Conservation (phyloP, 1,284 basidiomycete species). For the Ganoderma lucidum region DNA sequence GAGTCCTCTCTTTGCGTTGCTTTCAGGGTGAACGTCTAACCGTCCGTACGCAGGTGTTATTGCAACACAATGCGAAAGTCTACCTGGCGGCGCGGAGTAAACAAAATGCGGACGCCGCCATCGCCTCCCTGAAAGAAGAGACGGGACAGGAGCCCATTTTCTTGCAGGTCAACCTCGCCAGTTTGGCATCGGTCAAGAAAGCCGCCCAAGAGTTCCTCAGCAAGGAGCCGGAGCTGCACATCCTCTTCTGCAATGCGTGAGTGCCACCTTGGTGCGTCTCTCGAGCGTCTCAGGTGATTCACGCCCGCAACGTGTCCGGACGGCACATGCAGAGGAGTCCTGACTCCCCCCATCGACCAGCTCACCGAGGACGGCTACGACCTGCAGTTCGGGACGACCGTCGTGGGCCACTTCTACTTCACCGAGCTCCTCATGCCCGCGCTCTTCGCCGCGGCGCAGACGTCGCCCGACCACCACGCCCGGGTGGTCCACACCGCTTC, state of each 20-base stretch:
- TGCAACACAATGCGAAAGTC: conserved; percentile 58
- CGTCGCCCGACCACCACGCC: conserved; percentile 43
- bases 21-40: background rate
- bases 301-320: background rate
- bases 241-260: conserved; percentile 62
- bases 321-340: conserved; percentile 49
- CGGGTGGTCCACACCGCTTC: conserved; percentile 55
- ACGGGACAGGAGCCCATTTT: conserved; percentile 50
- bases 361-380: conserved; percentile 56
- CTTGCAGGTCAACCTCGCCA: conserved; percentile 56
- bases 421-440: conserved; percentile 49
- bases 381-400: conserved; percentile 60
- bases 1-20: background rate
- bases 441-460: conserved; percentile 13
- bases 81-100: conserved; percentile 56
- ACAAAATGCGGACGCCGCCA: conserved; percentile 51
- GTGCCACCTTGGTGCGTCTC: conserved; percentile 27
- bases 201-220: conserved; percentile 51
- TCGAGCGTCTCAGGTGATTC: conserved; percentile 11
- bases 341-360: conserved; percentile 47
- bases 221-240: conserved; percentile 56
- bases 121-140: conserved; percentile 48
- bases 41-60: conserved; percentile 42
- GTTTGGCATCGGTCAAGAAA: conserved; percentile 49
- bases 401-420: conserved; percentile 51